Percentiles rank a stretch among this genome's conserved stretches.
Conservation (phyloP, 306 rosid species). For the Citrullus colocynthis region DNA sequence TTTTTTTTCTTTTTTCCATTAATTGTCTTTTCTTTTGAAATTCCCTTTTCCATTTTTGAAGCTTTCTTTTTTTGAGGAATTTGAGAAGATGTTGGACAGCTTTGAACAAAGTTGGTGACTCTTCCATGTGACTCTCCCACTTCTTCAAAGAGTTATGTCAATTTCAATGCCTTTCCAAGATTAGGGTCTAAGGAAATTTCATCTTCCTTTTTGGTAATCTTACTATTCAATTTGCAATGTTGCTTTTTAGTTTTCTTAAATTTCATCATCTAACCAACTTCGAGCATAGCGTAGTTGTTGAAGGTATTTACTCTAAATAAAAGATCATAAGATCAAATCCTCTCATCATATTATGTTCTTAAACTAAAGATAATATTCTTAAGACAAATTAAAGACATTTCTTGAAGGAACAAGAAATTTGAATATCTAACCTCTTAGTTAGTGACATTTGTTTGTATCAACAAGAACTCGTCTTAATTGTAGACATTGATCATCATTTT, state of each 20-base stretch:
- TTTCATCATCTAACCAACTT: not conserved
- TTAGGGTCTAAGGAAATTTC: not conserved
- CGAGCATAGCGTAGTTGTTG: not conserved
- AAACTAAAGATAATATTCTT: too few species aligned
- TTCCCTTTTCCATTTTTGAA: slow-evolving; percentile 8
- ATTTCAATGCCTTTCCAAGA: not conserved
- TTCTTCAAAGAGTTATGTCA: not conserved
- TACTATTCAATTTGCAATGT: not conserved
- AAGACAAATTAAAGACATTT: too few species aligned
- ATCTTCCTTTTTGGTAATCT: not conserved
- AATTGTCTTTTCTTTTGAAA: slow-evolving; percentile 12
- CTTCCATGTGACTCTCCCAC: slow-evolving; percentile 15
- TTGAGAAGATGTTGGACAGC: slow-evolving; percentile 41
- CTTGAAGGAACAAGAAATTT: too few species aligned
- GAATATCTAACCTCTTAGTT: too few species aligned
- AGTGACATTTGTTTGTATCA: too few species aligned
- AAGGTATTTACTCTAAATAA: too few species aligned
- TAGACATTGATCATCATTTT: not conserved
- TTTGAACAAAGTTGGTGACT: slow-evolving; percentile 39
- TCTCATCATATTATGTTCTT: too few species aligned
- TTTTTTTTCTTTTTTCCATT: not conserved
- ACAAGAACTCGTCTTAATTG: too few species aligned
- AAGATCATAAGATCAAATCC: too few species aligned
- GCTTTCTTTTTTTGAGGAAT: slow-evolving; percentile 36
- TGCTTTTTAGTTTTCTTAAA: not conserved